phyloP scores from a whole-genome alignment of 1,284 basidiomycete genomes.

The Hypsizygus ulmarius region DNA sequence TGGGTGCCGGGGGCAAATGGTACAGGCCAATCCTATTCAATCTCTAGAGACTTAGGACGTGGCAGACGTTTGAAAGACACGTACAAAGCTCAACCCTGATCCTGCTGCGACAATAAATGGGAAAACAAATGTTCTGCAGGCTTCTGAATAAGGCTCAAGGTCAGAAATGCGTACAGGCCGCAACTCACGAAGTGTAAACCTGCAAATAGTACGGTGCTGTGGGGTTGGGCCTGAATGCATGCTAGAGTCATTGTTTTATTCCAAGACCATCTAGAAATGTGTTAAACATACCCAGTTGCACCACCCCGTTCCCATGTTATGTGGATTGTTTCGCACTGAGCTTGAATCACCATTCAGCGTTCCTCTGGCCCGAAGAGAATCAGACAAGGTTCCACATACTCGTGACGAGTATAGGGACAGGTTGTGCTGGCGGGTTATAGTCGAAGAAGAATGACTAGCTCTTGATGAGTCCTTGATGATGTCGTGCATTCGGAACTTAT shows the following conservation, averaged over 20 bases:
- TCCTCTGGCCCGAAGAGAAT: not conserved
- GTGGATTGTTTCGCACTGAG: constrained; percentile 55
- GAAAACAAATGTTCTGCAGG: constrained; percentile 43
- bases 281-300: constrained; percentile 43
- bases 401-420: constrained; percentile 47
- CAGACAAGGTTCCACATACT: constrained; percentile 27
- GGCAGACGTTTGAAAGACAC: constrained; percentile 22
- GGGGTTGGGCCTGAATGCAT: constrained; percentile 45
- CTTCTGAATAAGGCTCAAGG: not conserved
- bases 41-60: constrained; percentile 1
- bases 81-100: constrained; percentile 43
- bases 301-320: constrained; percentile 46
- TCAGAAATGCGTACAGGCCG: not conserved
- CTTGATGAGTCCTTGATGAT: constrained; percentile 2
- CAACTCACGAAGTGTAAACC: constrained; percentile 58
- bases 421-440: constrained; percentile 38
- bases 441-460: constrained; percentile 53
- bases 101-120: constrained; percentile 54
- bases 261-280: not conserved
- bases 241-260: not conserved
- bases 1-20: constrained; percentile 57
- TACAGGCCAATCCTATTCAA: constrained; percentile 50
- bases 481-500: too few relatives aligned
- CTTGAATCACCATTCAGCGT: constrained; percentile 26
- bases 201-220: constrained; percentile 56